A percentile compares a stretch with the other conserved stretches of the same genome.
Evolutionary conservation across 257 asterid genomes (phyloP).

Genomic region (Rauvolfia tetraphylla): DNA sequence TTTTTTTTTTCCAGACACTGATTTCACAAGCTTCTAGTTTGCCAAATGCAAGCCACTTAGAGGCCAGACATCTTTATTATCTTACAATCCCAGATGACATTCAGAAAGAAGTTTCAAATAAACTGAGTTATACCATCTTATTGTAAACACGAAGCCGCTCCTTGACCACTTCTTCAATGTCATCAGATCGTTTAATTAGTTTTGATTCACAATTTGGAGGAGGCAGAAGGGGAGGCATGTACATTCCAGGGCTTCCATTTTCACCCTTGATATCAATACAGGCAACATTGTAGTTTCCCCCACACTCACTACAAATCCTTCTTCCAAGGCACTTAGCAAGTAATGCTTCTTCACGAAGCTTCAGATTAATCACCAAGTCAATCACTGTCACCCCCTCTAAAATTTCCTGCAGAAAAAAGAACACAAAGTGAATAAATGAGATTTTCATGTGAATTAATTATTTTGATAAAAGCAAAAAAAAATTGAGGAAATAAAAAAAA

Average conservation of each 20-base stretch:
- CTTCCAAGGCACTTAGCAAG: slow-evolving; percentile 96
- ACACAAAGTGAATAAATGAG: slow-evolving; percentile 1
- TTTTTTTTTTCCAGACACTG: neutral
- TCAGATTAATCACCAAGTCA: slow-evolving; percentile 86
- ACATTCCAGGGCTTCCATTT: slow-evolving; percentile 59
- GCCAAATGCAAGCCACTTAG: neutral
- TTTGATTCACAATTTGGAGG: slow-evolving; percentile 83
- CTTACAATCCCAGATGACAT: neutral
- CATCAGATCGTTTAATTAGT: slow-evolving; percentile 77
- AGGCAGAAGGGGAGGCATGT: slow-evolving; percentile 97
- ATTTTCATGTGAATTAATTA: neutral
- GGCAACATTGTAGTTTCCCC: slow-evolving; percentile 82
- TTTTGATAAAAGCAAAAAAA: neutral
- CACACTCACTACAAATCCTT: slow-evolving; percentile 89
- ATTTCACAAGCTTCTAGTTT: neutral
- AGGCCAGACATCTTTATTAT: neutral
- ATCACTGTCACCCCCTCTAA: slow-evolving; percentile 80
- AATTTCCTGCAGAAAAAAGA: slow-evolving; percentile 55
- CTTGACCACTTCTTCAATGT: slow-evolving; percentile 80
- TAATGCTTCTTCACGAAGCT: slow-evolving; percentile 78
- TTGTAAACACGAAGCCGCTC: slow-evolving; percentile 74
- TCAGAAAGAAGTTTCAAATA: neutral
- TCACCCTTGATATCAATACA: slow-evolving; percentile 73
- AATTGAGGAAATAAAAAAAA: neutral
- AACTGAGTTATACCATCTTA: slow-evolving; percentile 50